Base-by-base conservation (phyloP, 768 basidiomycete species). In the Russula sp. region DNA sequence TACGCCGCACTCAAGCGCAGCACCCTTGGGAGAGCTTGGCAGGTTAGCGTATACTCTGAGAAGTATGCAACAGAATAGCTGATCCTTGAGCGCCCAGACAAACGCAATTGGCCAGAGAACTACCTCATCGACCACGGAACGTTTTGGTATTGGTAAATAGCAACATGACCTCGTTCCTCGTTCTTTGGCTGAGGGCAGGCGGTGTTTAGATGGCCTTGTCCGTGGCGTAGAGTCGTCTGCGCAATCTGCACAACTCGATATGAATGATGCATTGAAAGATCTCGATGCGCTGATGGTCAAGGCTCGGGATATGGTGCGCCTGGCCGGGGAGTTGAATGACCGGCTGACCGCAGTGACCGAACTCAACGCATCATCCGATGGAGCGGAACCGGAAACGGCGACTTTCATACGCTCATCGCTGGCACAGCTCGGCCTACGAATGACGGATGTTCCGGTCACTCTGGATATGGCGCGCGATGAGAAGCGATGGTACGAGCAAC, bases 271-370 rank as follows among this genome's bases (percentile, higher is more conserved):
- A 0, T 79, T 98, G 36, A 80, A 85, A 68, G 97, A 98, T 71
- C 81, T 98, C 38, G 93, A 98, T 72, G 89, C 88, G 0, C 76
- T 98, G 52, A 94, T 91, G 89, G 79, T 88, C 54, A 91, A 95
- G 72, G 94, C 94, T 1, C 88, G 85, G 67, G 93, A 95, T 69
- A 96, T 98, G 87, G 94, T 95, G 62, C 83, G 83, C 34, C 81
- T 98, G 26, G 94, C 96, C 3, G 88, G 87, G 57, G 89, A 95
- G 42, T 82, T 98, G 66, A 94, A 92, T 71, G 85, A 90, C 62
- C 90, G 85, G 66, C 79, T 97, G 28, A 86, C 87, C 8, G 81
- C 60, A 16, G 61, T 67, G 8, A 58, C 66, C 57, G 26, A 68
- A 14, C 24, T 71, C 6, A 57, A 70, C 46, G 61, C 72, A 65